Evolutionary conservation across 1,284 basidiomycete genomes (phyloP), one percentile per base, ranked within the genome.

Genomic region (Puccinia hordei): DNA sequence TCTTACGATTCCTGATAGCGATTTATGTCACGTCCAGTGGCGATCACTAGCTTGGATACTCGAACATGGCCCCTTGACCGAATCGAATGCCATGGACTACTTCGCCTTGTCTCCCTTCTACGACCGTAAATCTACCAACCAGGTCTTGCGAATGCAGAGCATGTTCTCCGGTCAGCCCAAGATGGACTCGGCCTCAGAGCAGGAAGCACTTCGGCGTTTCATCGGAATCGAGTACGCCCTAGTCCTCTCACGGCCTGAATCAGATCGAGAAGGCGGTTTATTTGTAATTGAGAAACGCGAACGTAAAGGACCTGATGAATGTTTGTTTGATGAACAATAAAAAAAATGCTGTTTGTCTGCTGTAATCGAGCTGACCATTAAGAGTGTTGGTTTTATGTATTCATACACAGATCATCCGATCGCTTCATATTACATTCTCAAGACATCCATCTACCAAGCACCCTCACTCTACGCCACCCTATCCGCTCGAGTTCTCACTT

Each of bases 211-310:
- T 83, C 94, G 92, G 86, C 91, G 91, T 30, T 92, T 94, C 86
- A 90, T 89, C 65, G 93, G 93, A 69, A 87, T 92, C 81, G 93
- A 94, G 85, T 94, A 93, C 83, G 91, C 91, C 13, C 87, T 94
- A 69, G 91, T 92, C 2, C 90, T 93, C 83, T 88, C 91, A 2
- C 87, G 90, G 78, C 90, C 92, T 10, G 92, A 93, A 0, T 19
- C 46, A 15, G 68, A 72, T 41, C 33, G 77, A 24, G 68, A 80
- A 19, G 77, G 77, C 8, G 89, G 90, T 19, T 87, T 93, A 71
- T 94, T 94, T 85, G 89, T 94, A 82, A 92, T 94, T 68, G 93
- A 94, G 85, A 94, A 94, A 86, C 89, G 92, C 82, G 90, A 93
- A 82, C 88, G 93, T 59, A 83, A 92, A 71, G 92, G 91, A 12